These are phyloP conservation scores for Pittosporum tobira DNA, from an alignment of 129 eudicot genomes.

Conservation along the genomic window DNA sequence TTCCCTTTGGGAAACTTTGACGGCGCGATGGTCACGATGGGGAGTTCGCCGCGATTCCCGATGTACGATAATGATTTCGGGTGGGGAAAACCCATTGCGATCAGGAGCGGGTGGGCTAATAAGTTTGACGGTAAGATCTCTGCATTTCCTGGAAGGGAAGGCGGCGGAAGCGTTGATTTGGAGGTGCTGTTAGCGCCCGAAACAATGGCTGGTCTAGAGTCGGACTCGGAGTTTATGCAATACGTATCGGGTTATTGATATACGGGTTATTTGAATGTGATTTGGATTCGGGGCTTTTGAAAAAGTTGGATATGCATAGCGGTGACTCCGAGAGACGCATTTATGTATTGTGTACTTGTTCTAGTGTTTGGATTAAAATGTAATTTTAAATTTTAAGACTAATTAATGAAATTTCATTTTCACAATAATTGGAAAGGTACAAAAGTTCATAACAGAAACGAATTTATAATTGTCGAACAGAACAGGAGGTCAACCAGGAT, in stretches of 20 bases:
- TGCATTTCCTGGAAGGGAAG: constrained; percentile 72
- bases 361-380: too few species aligned
- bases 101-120: constrained; percentile 80
- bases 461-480: too few species aligned
- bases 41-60: constrained; percentile 84
- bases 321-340: too few species aligned
- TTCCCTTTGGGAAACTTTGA: constrained; percentile 86
- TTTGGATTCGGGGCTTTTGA: too few species aligned
- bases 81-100: constrained; percentile 79
- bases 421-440: too few species aligned
- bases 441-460: too few species aligned
- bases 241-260: constrained; percentile 33
- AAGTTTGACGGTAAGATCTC: constrained; percentile 91
- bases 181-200: constrained; percentile 82
- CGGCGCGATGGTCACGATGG: constrained; percentile 88
- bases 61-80: constrained; percentile 92
- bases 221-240: constrained; percentile 72
- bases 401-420: too few species aligned
- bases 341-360: too few species aligned
- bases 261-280: background rate
- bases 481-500: too few species aligned
- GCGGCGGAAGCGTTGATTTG: constrained; percentile 76
- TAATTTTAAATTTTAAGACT: too few species aligned
- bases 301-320: too few species aligned
- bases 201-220: constrained; percentile 61